phyloP scores from a whole-genome alignment of 2,329 filamentous ascomycete genomes.

The Phoma sp. region DNA sequence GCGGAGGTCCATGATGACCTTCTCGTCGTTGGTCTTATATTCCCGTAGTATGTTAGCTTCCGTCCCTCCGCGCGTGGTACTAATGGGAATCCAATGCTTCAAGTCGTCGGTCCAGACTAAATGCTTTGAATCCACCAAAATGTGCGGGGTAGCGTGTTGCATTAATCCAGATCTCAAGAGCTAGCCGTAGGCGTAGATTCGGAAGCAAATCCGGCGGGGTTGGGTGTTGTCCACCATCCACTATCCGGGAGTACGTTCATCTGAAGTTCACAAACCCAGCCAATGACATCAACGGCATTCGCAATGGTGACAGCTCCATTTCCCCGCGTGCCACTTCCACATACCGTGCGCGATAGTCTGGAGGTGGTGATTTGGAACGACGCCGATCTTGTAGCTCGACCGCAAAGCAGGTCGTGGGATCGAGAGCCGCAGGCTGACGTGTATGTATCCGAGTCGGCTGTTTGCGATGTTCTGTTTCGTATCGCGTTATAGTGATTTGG shows the following conservation, averaged over 20 bases:
- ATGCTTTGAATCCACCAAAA: slow-evolving; percentile 2
- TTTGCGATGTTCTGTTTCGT: not conserved
- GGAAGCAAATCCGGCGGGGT: slow-evolving; percentile 15
- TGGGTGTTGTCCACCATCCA: not conserved
- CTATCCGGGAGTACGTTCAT: slow-evolving; percentile 1
- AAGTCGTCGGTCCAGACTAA: slow-evolving; percentile 4
- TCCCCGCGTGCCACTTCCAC: slow-evolving; percentile 1
- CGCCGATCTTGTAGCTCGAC: slow-evolving; percentile 12
- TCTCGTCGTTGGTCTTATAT: slow-evolving; percentile 4
- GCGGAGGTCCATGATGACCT: not conserved
- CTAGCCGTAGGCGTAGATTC: not conserved
- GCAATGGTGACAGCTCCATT: slow-evolving; percentile 1
- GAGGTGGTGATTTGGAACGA: slow-evolving; percentile 14
- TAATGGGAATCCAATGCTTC: slow-evolving; percentile 7
- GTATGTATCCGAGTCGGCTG: slow-evolving; percentile 9
- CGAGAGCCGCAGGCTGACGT: slow-evolving; percentile 10
- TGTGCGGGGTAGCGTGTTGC: slow-evolving; percentile 15
- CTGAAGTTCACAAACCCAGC: not conserved
- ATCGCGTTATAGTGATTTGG: not conserved
- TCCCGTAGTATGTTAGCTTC: slow-evolving; percentile 6
- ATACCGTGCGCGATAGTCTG: not conserved
- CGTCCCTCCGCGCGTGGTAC: slow-evolving; percentile 2
- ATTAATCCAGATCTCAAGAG: slow-evolving; percentile 2
- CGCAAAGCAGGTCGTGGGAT: slow-evolving; percentile 7
- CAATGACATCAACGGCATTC: slow-evolving; percentile 5